phyloP scores from a whole-genome alignment of 2,329 filamentous ascomycete species.

The Penicillium sp. region DNA sequence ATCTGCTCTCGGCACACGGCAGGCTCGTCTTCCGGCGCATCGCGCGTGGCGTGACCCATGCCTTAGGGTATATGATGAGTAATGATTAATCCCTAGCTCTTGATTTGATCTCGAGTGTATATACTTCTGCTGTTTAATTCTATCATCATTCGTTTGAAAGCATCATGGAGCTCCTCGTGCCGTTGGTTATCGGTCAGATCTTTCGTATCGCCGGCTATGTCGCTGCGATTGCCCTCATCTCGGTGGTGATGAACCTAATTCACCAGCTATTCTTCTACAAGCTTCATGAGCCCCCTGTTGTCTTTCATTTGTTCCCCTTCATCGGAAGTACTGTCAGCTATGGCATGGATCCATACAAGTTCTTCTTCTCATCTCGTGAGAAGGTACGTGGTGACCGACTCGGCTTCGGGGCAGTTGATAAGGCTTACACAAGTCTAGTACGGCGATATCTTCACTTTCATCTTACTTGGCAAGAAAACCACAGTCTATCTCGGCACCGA shows the following conservation, averaged over 20 bases:
- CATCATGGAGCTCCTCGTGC: slow-evolving; percentile 16
- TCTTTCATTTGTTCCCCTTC: slow-evolving; percentile 74
- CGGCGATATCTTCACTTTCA: slow-evolving; percentile 87
- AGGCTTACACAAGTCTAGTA: slow-evolving; percentile 53
- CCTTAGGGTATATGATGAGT: not conserved
- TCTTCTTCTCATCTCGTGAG: slow-evolving; percentile 70
- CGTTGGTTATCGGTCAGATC: slow-evolving; percentile 17
- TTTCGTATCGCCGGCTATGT: slow-evolving; percentile 21
- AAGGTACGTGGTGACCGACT: slow-evolving; percentile 57
- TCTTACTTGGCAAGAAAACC: slow-evolving; percentile 82
- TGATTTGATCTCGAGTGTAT: slow-evolving; percentile 18
- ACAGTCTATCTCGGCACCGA: slow-evolving; percentile 79
- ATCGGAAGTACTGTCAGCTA: slow-evolving; percentile 47
- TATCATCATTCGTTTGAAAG: not conserved
- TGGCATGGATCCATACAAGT: slow-evolving; percentile 65
- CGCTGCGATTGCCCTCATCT: slow-evolving; percentile 45
- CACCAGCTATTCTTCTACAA: slow-evolving; percentile 74
- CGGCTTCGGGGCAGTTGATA: not conserved
- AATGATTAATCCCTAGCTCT: slow-evolving; percentile 19
- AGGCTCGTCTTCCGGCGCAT: slow-evolving; percentile 11
- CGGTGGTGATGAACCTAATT: slow-evolving; percentile 73
- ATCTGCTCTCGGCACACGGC: slow-evolving; percentile 4
- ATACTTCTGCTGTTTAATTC: not conserved
- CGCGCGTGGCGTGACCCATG: slow-evolving; percentile 13
- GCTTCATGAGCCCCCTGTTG: slow-evolving; percentile 71